phyloP scores from a whole-genome alignment of 2,329 filamentous ascomycete species.

The Alternaria sp. region DNA sequence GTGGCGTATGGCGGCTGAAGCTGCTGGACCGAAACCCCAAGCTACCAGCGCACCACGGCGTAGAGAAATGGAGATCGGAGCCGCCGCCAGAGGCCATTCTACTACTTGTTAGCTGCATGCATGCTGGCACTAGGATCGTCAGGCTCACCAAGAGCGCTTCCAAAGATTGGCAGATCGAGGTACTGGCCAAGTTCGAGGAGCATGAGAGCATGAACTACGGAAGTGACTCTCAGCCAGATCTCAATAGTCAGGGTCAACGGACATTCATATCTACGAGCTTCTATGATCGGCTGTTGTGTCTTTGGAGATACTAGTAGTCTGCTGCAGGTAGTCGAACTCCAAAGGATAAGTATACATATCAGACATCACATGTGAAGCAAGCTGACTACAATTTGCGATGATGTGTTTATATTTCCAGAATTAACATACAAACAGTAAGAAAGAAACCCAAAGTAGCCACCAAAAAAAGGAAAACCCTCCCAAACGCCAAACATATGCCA shows the following conservation, averaged over 20 bases:
- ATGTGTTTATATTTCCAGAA: background rate
- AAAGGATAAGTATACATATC: background rate
- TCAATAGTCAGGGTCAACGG: conserved; percentile 32
- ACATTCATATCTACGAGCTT: conserved; percentile 76
- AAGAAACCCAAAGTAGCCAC: background rate
- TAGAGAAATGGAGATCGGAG: conserved; percentile 22
- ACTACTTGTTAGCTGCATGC: conserved; percentile 85
- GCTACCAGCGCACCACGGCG: conserved; percentile 15
- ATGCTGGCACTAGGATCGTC: conserved; percentile 78
- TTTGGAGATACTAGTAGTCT: conserved; percentile 60
- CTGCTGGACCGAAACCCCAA: conserved; percentile 52
- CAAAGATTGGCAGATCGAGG: conserved; percentile 65
- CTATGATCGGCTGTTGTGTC: conserved; percentile 73
- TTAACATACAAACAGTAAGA: background rate
- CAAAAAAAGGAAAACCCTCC: background rate
- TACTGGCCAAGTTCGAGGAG: conserved; percentile 77
- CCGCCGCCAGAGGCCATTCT: conserved; percentile 24
- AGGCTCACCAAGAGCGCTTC: conserved; percentile 46
- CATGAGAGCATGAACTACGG: conserved; percentile 97
- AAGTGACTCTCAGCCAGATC: conserved; percentile 67
- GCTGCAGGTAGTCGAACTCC: background rate
- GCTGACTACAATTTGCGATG: background rate
- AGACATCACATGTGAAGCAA: background rate
- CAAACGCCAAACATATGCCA: background rate
- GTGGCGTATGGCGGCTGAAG: conserved; percentile 88